Evolutionary conservation across 78 protist genomes (phyloP), one percentile per base, ranked within the genome.

Genomic region (Monosiga brevicollis): DNA sequence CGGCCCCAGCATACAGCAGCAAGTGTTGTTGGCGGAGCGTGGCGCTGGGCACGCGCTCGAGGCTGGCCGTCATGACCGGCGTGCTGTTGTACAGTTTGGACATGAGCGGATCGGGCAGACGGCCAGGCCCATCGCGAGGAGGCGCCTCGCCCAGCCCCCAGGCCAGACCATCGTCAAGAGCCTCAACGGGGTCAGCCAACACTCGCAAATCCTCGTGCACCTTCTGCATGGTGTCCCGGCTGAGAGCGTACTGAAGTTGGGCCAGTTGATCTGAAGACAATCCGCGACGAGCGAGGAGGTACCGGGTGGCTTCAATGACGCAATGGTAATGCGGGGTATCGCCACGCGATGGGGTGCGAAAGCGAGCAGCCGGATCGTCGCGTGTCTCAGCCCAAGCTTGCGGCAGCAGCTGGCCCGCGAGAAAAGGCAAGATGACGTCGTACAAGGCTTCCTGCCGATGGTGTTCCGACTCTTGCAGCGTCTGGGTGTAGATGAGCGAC

Each of bases 361-460:
- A 80, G 32, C 43, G 73, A 54, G 73, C 83, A 20, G 1, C 1
- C 35, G 83, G 83, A 32, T 80, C 83, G n/a, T 79, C 26, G 36
- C 1, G n/a, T 25, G 77, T 3, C 32, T 3, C 29, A 35, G n/a
- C 42, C n/a, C 29, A 2, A 1, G 71, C 82, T 22, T 2, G 1
- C 26, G 71, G 39, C 36, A 62, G 76, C 39, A n/a, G 36, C 34
- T 25, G 15, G 10, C 62, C 82, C 0, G n/a, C 83, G 35, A 82
- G 78, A 32, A 36, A 73, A 10, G 85, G 85, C 39, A 82, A 78
- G 26, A 82, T 77, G 42, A 82, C 85, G 42, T 82, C 85, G 55
- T 82, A 82, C 42, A 82, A 23, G 42, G 36, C 78, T 43, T 82
- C 79, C 15, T 32, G n/a, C 42, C 40, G 42, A 40, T 62, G 32